phyloP scores from a whole-genome alignment of 148 eudicot species.

The Bassia scoparia region DNA sequence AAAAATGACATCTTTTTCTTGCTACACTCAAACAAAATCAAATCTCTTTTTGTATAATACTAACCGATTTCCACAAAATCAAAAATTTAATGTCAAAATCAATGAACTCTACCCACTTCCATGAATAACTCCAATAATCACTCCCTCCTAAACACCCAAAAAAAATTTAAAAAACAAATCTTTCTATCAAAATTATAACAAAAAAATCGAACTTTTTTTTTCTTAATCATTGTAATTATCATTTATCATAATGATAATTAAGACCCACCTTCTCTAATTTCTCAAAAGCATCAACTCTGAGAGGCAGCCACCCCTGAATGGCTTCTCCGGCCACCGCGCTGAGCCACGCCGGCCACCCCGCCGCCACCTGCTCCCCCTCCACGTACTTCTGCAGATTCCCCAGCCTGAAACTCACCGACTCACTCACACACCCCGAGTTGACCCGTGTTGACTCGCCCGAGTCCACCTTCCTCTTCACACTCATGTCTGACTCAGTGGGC shows the following conservation, averaged over 20 bases:
- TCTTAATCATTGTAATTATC: too few species aligned
- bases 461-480: conserved; percentile 7
- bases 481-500: conserved; percentile 7
- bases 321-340: conserved; percentile 96
- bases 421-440: conserved; percentile 47
- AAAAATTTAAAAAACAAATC: too few species aligned
- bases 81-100: too few species aligned
- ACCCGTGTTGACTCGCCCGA: conserved; percentile 42
- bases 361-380: conserved; percentile 83
- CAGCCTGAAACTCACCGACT: conserved; percentile 73
- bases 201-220: too few species aligned
- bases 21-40: not conserved
- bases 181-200: too few species aligned
- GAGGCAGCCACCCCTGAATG: conserved; percentile 92
- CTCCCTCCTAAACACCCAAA: too few species aligned
- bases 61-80: too few species aligned
- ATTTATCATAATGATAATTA: not conserved
- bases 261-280: conserved; percentile 76
- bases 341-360: conserved; percentile 99
- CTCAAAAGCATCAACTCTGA: conserved; percentile 67
- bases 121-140: too few species aligned
- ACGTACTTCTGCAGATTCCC: conserved; percentile 77
- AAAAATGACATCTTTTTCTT: not conserved
- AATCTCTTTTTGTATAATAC: not conserved
- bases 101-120: too few species aligned